A percentile compares a stretch with the other conserved stretches of the same genome.
Evolutionary conservation across 768 basidiomycete species (phyloP).

Genomic region (Podaxis mareebaensis): DNA sequence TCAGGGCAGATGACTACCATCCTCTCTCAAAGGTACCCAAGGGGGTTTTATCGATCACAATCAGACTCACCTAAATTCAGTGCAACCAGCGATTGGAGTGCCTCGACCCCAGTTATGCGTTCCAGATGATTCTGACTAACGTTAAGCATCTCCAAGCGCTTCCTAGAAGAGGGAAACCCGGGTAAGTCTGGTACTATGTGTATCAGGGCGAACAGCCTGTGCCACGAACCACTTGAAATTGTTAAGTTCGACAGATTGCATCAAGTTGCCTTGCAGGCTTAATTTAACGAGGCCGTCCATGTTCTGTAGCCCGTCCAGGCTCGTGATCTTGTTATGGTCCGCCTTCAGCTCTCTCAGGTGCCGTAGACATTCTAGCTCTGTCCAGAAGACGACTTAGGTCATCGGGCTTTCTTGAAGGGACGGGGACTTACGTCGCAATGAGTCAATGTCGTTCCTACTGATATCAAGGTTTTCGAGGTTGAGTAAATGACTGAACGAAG

Average conservation of each 20-base stretch:
- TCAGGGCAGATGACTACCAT: slow-evolving; percentile 5
- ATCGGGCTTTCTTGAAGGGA: slow-evolving; percentile 15
- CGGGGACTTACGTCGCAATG: slow-evolving; percentile 71
- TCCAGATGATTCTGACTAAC: slow-evolving; percentile 74
- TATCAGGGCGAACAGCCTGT: slow-evolving; percentile 19
- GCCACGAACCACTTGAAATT: slow-evolving; percentile 66
- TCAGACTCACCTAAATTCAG: slow-evolving; percentile 80
- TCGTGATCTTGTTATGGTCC: slow-evolving; percentile 81
- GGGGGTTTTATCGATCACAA: slow-evolving; percentile 14
- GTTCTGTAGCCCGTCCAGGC: slow-evolving; percentile 72
- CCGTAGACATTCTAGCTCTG: slow-evolving; percentile 82
- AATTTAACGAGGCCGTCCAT: slow-evolving; percentile 85
- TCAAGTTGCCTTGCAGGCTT: slow-evolving; percentile 74
- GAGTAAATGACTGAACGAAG: slow-evolving; percentile 84
- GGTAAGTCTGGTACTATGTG: slow-evolving; percentile 12
- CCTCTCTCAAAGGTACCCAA: neutral
- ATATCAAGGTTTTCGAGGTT: slow-evolving; percentile 91
- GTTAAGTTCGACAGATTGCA: slow-evolving; percentile 61
- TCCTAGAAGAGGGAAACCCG: slow-evolving; percentile 35
- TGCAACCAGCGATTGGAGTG: slow-evolving; percentile 61
- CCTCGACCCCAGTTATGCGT: slow-evolving; percentile 57
- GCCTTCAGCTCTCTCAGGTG: slow-evolving; percentile 88
- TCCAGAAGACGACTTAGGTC: slow-evolving; percentile 18
- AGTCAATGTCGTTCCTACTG: slow-evolving; percentile 86
- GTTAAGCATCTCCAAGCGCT: slow-evolving; percentile 79